phyloP scores from a whole-genome alignment of 345 rosid species.

The Syzygium aqueum region DNA sequence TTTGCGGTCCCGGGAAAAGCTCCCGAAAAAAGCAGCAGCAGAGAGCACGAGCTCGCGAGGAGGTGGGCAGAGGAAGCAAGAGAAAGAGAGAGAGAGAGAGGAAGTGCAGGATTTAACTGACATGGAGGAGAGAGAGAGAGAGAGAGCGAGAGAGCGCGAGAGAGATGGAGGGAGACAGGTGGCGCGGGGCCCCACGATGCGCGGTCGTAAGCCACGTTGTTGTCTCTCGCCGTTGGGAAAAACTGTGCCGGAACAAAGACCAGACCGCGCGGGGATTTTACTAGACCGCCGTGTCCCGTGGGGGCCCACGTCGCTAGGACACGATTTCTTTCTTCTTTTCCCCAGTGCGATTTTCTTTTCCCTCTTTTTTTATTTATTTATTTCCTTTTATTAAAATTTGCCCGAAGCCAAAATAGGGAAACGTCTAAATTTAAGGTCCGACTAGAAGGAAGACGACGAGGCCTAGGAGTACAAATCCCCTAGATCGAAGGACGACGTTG shows the following conservation, averaged over 20 bases:
- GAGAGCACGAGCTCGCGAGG: neutral
- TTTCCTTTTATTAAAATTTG: neutral
- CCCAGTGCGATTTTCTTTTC: no score
- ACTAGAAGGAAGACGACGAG: neutral
- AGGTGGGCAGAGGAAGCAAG: neutral
- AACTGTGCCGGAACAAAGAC: neutral
- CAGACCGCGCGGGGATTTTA: neutral
- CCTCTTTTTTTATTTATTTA: neutral
- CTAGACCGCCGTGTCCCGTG: neutral
- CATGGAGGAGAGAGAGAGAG: neutral
- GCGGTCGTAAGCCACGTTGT: conserved; percentile 25
- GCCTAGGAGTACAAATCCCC: neutral
- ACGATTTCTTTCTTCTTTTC: no score
- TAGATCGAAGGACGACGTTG: neutral
- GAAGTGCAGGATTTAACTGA: neutral
- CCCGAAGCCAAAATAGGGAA: neutral
- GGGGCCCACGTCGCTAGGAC: neutral
- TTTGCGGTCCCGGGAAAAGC: neutral
- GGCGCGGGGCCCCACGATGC: neutral
- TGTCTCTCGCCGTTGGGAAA: conserved; percentile 14
- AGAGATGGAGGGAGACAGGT: neutral
- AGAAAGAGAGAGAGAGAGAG: neutral
- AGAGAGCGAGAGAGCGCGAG: neutral
- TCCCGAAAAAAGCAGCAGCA: neutral
- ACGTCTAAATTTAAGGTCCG: neutral